A percentile compares a stretch with the other conserved stretches of the same genome.
phyloP scores from a whole-genome alignment of 768 basidiomycete species.

The Tylopilus sp. region DNA sequence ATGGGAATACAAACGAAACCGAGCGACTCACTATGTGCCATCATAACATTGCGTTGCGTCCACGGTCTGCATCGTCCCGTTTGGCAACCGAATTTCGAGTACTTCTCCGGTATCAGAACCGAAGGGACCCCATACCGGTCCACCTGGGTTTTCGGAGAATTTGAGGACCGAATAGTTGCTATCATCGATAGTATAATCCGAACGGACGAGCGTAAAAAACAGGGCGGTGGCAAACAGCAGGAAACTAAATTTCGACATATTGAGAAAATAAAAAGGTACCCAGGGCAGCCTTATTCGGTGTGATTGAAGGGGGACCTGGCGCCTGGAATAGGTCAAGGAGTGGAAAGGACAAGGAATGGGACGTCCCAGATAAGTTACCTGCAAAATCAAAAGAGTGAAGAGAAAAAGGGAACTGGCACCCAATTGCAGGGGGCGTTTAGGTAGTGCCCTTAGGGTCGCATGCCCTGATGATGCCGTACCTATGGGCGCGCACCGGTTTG shows the following conservation, averaged over 20 bases:
- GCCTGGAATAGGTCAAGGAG: conserved; percentile 3
- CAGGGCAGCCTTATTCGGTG: not conserved
- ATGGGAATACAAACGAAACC: not conserved
- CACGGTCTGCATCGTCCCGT: conserved; percentile 25
- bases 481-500: conserved; percentile 1
- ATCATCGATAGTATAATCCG: conserved; percentile 29
- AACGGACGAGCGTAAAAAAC: conserved; percentile 6
- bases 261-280: not conserved
- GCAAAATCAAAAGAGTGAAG: not conserved
- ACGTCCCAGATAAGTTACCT: not conserved
- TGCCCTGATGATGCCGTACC: conserved; percentile 4
- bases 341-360: conserved; percentile 3
- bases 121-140: conserved; percentile 27
- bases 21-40: conserved; percentile 24
- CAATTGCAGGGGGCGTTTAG: not conserved
- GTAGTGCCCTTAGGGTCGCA: not conserved
- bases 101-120: conserved; percentile 20
- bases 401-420: not conserved
- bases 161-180: conserved; percentile 23
- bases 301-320: not conserved
- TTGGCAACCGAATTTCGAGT: conserved; percentile 20
- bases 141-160: conserved; percentile 27
- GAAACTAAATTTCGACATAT: conserved; percentile 6
- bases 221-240: conserved; percentile 1
- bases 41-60: conserved; percentile 23